phyloP scores from a whole-genome alignment of 371 early-diverging fungal species.

The Rhizopus arrhizus region DNA sequence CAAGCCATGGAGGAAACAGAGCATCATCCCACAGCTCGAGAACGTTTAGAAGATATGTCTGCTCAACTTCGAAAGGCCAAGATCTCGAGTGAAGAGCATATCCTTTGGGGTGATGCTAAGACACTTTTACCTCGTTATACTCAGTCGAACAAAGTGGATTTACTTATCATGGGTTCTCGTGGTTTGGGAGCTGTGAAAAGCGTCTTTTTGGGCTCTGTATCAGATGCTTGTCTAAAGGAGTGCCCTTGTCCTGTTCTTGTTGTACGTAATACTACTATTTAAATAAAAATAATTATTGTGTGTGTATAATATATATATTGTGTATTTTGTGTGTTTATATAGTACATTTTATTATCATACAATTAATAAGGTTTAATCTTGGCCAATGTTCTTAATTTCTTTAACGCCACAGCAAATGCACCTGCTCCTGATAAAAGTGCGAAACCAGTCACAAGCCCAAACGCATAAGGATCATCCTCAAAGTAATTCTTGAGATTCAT shows the following conservation, averaged over 20 bases:
- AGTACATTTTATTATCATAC: neutral
- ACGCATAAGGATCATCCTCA: slow-evolving; percentile 72
- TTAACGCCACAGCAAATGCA: slow-evolving; percentile 38
- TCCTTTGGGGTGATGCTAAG: slow-evolving; percentile 52
- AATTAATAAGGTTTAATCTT: slow-evolving; percentile 29
- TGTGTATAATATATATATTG: too few relatives aligned
- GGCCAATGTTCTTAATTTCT: slow-evolving; percentile 37
- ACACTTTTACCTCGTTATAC: slow-evolving; percentile 45
- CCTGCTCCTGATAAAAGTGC: slow-evolving; percentile 51
- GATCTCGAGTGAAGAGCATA: slow-evolving; percentile 51
- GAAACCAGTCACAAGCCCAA: slow-evolving; percentile 61
- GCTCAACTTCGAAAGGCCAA: slow-evolving; percentile 27
- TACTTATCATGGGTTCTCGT: slow-evolving; percentile 53
- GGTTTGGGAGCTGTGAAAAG: slow-evolving; percentile 54
- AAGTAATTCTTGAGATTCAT: slow-evolving; percentile 84
- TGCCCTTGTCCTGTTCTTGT: slow-evolving; percentile 57
- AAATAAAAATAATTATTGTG: slow-evolving; percentile 6
- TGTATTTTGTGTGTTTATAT: neutral
- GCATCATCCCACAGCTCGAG: slow-evolving; percentile 37
- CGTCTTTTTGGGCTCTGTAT: slow-evolving; percentile 55
- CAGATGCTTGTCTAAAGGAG: slow-evolving; percentile 48
- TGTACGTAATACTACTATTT: slow-evolving; percentile 50
- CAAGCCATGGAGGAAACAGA: slow-evolving; percentile 35
- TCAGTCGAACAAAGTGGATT: slow-evolving; percentile 44
- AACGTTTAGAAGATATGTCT: slow-evolving; percentile 40